Percentiles rank a stretch among this genome's conserved stretches.
phyloP scores from a whole-genome alignment of 2,329 filamentous ascomycete species.

The Claviceps sp. region DNA sequence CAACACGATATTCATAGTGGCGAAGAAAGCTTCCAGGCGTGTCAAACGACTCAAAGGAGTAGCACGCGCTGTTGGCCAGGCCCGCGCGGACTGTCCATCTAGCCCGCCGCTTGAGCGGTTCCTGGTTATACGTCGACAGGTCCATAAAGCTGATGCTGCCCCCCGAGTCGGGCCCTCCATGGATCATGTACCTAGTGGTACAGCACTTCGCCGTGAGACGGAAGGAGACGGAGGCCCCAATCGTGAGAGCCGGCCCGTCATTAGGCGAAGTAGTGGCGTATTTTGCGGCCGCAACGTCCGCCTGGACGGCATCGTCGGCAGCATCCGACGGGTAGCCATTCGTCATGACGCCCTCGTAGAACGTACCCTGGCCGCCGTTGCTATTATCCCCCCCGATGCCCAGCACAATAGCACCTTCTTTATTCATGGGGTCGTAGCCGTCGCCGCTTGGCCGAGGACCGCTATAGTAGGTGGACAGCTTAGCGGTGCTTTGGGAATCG shows the following conservation, averaged over 20 bases:
- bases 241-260: slow-evolving; percentile 31
- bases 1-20: slow-evolving; percentile 39
- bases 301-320: slow-evolving; percentile 44
- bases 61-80: slow-evolving; percentile 41
- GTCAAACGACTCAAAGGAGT: slow-evolving; percentile 47
- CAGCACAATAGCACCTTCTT: slow-evolving; percentile 53
- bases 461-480: slow-evolving; percentile 44
- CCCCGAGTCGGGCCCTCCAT: slow-evolving; percentile 22
- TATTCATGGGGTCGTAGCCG: slow-evolving; percentile 44
- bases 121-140: slow-evolving; percentile 35
- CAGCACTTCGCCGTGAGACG: slow-evolving; percentile 40
- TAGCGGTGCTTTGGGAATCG: slow-evolving; percentile 35
- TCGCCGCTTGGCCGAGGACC: slow-evolving; percentile 35
- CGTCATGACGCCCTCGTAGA: slow-evolving; percentile 54
- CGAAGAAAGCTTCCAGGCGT: slow-evolving; percentile 44
- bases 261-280: slow-evolving; percentile 23
- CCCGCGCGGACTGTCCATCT: slow-evolving; percentile 41
- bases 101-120: slow-evolving; percentile 34
- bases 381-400: slow-evolving; percentile 60
- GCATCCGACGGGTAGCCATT: slow-evolving; percentile 45
- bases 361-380: slow-evolving; percentile 44
- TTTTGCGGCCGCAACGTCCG: slow-evolving; percentile 34
- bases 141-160: slow-evolving; percentile 39
- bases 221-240: slow-evolving; percentile 39
- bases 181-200: slow-evolving; percentile 40